These are phyloP conservation scores for Fraxinus cuspidata DNA, from an alignment of 257 asterid genomes.

Conservation along the genomic window DNA sequence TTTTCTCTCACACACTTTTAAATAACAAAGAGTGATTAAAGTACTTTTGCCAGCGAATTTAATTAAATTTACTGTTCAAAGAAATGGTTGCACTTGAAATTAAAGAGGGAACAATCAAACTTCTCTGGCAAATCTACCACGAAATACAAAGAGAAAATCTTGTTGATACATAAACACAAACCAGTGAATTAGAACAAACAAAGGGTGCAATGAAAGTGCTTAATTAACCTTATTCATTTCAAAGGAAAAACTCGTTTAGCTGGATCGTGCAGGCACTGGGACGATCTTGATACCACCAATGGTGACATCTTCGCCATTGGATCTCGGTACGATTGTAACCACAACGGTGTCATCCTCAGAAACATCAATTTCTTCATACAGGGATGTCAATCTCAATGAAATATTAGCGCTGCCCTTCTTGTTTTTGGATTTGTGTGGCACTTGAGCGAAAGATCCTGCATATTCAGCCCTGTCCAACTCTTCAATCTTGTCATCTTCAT, in stretches of 20 bases:
- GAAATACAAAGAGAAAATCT: too few species aligned
- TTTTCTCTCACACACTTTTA: too few species aligned
- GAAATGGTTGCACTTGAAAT: too few species aligned
- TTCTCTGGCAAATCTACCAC: too few species aligned
- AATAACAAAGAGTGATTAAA: too few species aligned
- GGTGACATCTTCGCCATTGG: slow-evolving; percentile 33
- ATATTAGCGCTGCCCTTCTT: slow-evolving; percentile 26
- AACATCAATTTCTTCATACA: slow-evolving; percentile 41
- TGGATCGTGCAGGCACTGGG: slow-evolving; percentile 18
- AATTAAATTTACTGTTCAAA: too few species aligned
- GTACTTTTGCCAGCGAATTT: too few species aligned
- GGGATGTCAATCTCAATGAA: slow-evolving; percentile 27
- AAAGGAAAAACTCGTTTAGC: neutral
- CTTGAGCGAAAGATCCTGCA: slow-evolving; percentile 51
- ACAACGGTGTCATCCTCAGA: slow-evolving; percentile 40
- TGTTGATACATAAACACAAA: too few species aligned
- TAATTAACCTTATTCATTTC: neutral
- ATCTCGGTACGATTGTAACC: slow-evolving; percentile 41
- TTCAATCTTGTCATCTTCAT: slow-evolving; percentile 39
- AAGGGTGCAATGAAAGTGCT: neutral
- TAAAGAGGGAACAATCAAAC: too few species aligned
- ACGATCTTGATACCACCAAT: slow-evolving; percentile 56
- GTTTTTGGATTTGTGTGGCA: slow-evolving; percentile 43
- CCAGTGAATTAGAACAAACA: too few species aligned
- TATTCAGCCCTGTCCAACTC: slow-evolving; percentile 51